Evolutionary conservation across 1,284 basidiomycete genomes (phyloP), one percentile per base, ranked within the genome.

Genomic region (Mrakiaceae sp.): DNA sequence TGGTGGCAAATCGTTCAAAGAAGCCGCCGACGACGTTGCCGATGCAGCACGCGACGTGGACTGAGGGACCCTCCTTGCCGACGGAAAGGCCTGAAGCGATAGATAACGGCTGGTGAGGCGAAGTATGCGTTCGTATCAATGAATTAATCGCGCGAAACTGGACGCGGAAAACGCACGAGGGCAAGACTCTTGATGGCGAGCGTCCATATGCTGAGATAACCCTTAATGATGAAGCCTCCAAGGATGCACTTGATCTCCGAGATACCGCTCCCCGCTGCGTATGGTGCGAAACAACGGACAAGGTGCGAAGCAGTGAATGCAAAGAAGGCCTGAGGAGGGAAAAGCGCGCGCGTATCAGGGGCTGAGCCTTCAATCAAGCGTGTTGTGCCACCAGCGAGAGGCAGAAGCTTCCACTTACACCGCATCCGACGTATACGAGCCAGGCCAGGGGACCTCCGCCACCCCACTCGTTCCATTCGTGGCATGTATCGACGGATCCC

Each of bases 241-340:
- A 99, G 79, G 70, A 98, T 98, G 75, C 94, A 98, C 74, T 98
- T 99, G 78, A 99, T 98, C 77, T 99, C 96, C 40, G 93, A 92
- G 66, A 99, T 98, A 63, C 96, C 96, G 67, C 93, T 97, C 4
- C 96, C 95, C 7, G 96, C 96, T 8, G 96, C 93, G 74, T 96
- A 96, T 62, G 87, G 93, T 2, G 95, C 93, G 71, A 96, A 85
- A 4, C 84, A 84, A 60, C 84, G 83, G 63, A 98, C 96, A 2
- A 98, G 81, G 72, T 90, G 90, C 0, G 93, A 88, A 4, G 93
- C 88, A 5, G 86, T 80, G 71, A 88, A 91, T 0, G 90, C 84
- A 71, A 96, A 93, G 2, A 81, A 69, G 5, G 81, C 81, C 92
- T 95, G 68, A 2, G 61, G 27, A 27, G 27, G 27, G 27, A 27